Conservation (phyloP, 805 yeast species). For the Candida rishiriensis region DNA sequence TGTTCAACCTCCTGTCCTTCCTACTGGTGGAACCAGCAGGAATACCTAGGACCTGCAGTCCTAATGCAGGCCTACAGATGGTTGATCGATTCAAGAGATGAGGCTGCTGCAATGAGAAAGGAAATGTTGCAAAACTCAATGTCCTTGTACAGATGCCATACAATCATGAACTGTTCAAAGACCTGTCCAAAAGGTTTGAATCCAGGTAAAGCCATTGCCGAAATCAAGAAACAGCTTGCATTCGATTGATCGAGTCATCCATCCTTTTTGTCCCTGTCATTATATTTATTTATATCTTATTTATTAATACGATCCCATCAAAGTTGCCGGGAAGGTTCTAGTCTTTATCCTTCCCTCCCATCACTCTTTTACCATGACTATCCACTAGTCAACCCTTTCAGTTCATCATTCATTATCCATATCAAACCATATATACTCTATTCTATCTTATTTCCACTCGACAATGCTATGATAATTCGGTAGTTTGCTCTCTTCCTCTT, state of each 20-base stretch:
- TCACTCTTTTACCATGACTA: too few species aligned
- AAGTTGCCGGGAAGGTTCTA: too few species aligned
- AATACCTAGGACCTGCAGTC: slow-evolving; percentile 97
- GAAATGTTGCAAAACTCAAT: slow-evolving; percentile 92
- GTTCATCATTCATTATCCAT: too few species aligned
- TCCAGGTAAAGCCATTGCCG: slow-evolving; percentile 97
- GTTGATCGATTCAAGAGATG: slow-evolving; percentile 96
- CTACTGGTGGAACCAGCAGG: slow-evolving; percentile 99
- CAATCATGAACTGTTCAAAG: slow-evolving; percentile 96
- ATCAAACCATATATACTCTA: too few species aligned
- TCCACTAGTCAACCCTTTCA: too few species aligned
- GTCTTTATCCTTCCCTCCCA: slow-evolving; percentile 2
- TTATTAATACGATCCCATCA: not conserved
- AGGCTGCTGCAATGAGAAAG: slow-evolving; percentile 76
- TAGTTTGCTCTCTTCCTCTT: too few species aligned
- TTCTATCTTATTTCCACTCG: too few species aligned
- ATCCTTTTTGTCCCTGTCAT: not conserved
- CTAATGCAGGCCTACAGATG: slow-evolving; percentile 99
- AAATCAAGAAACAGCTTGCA: slow-evolving; percentile 91
- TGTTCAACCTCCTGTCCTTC: slow-evolving; percentile 99
- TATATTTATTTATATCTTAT: not conserved
- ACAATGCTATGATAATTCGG: too few species aligned
- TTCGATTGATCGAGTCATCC: slow-evolving; percentile 43
- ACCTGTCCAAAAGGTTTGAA: slow-evolving; percentile 99
- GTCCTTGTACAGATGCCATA: slow-evolving; percentile 98